A percentile compares a stretch with the other conserved stretches of the same genome.
Conservation (phyloP, 306 rosid species). For the Fragaria iinumae region DNA sequence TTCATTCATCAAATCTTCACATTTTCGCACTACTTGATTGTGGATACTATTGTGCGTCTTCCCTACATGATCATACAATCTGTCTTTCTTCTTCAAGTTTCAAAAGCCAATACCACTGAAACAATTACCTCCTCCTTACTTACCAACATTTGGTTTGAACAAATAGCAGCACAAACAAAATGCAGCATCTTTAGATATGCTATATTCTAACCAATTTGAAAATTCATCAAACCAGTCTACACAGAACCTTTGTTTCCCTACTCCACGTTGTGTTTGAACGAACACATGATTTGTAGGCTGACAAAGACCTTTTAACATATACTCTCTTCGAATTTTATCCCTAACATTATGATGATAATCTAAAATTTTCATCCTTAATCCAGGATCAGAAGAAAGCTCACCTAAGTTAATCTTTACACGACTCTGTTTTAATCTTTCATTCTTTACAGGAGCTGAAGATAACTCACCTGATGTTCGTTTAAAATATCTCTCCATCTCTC, state of each 20-base stretch:
- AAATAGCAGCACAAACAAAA: not conserved
- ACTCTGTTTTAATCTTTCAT: not conserved
- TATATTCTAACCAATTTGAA: slow-evolving; percentile 7
- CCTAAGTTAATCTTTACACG: not conserved
- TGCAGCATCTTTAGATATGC: not conserved
- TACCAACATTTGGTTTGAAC: not conserved
- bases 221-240: not conserved
- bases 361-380: not conserved
- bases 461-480: not conserved
- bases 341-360: not conserved
- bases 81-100: no score
- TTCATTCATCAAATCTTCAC: no score
- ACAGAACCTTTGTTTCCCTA: not conserved
- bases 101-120: no score
- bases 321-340: not conserved
- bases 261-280: not conserved
- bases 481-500: not conserved
- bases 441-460: not conserved
- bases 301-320: not conserved
- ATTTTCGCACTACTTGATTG: no score
- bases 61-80: no score
- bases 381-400: not conserved
- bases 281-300: not conserved
- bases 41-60: no score
- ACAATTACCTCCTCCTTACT: no score